Conservation (phyloP, 2,329 filamentous ascomycete species). For the Helminthosporium solani region DNA sequence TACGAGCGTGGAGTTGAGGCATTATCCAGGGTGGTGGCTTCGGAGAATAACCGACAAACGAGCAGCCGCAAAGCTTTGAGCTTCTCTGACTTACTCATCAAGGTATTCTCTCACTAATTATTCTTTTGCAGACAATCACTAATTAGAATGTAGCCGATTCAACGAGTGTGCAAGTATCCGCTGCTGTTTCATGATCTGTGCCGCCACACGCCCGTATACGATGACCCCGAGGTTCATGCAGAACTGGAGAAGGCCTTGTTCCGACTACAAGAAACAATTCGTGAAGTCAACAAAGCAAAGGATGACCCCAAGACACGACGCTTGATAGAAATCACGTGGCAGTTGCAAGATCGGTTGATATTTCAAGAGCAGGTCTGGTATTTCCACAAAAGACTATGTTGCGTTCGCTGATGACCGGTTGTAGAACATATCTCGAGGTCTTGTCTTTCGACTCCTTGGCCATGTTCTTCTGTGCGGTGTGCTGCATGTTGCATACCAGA, state of each 20-base stretch:
- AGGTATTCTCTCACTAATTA: constrained; percentile 57
- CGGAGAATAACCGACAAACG: constrained; percentile 64
- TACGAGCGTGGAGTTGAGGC: constrained; percentile 86
- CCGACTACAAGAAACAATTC: constrained; percentile 70
- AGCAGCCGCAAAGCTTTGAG: constrained; percentile 74
- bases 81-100: constrained; percentile 84
- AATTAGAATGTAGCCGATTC: constrained; percentile 68
- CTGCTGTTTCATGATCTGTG: constrained; percentile 81
- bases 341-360: constrained; percentile 76
- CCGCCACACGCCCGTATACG: constrained; percentile 77
- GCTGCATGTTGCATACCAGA: constrained; percentile 80
- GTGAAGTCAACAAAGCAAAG: constrained; percentile 81
- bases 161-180: constrained; percentile 88
- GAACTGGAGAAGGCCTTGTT: constrained; percentile 74
- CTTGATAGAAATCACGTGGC: constrained; percentile 77
- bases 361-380: constrained; percentile 69
- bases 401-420: too few species aligned
- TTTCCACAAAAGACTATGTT: too few species aligned
- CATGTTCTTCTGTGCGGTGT: constrained; percentile 79
- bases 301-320: constrained; percentile 70
- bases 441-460: constrained; percentile 74
- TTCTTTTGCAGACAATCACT: not conserved
- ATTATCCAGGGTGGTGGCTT: constrained; percentile 71
- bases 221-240: constrained; percentile 80
- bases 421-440: constrained; percentile 31